Base-by-base conservation (phyloP, 164 flowering plant species). In the Santalum album region DNA sequence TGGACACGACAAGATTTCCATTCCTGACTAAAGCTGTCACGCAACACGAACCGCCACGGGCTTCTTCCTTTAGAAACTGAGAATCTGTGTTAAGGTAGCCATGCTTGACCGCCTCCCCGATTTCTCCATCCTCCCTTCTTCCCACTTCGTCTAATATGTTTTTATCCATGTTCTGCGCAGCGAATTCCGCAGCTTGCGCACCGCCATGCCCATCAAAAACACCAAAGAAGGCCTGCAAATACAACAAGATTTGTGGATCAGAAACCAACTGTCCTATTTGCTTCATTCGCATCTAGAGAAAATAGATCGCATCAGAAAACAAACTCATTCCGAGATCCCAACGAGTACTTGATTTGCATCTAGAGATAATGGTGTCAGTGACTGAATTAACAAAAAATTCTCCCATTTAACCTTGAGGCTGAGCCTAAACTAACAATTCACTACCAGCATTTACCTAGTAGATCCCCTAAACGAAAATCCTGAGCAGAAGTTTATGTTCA, bases 191-290 rank as follows among this genome's bases (percentile, higher is more conserved):
- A 43, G 95, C 95, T 59, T 72, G 73, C 18, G 72, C 63, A 14
- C 91, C 90, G 49, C 95, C 90, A 64, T 87, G 95, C 15, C 95
- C 95, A 69, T 87, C 95, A 69, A 71, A 86, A 16, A 86, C 55
- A 51, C 95, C 88, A 64, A 84, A 86, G 22, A 78, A 59, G 9
- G 88, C 86, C 87, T 81, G 68, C 12, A 67, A 39, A 18, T 5
- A n/a, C 3, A 47, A 18, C 34, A 36, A 2, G 34, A 20, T 25
- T n/a, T 20, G 22, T 43, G 17, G 10, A n/a, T 55, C 14, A 23
- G 14, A 25, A 76, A 88, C 98, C 9, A 29, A 29, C n/a, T n/a
- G n/a, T n/a, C n/a, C n/a, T n/a, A n/a, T n/a, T n/a, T n/a, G n/a
- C n/a, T n/a, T n/a, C n/a, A n/a, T n/a, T n/a, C n/a, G n/a, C n/a